Evolutionary conservation across 192 early-diverging fungal species (phyloP), one percentile per base, ranked within the genome.

Genomic region (Podila epicladia): DNA sequence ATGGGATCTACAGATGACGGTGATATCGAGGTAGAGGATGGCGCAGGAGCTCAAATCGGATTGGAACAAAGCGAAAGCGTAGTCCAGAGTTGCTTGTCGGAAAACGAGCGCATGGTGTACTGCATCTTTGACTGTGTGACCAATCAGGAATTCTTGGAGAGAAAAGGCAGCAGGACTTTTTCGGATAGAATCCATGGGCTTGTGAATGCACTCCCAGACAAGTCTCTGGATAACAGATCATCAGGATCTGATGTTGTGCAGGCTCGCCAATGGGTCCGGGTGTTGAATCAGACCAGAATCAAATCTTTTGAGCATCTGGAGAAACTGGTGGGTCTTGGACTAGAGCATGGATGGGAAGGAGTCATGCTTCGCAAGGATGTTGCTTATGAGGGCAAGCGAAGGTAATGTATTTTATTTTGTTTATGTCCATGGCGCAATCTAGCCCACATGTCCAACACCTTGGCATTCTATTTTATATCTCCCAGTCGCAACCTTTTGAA

Each of bases 331-430:
- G 26, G 33, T 19, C 37, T 53, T 26, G 75, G 72, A 12, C 35
- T 77, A 4, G 41, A 64, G 15, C 75, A 61, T 51, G 87, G 84
- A n/a, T 90, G 88, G 88, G 88, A 90, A 66, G 88, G 88, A 0
- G 61, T 90, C 12, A 82, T 90, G 57, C 32, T 90, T 28, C 62
- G 87, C 19, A 85, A 82, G 63, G 66, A 90, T 78, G 63, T 75
- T 13, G 71, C 70, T 9, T 90, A 88, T 57, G 84, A 88, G 68
- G 88, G 88, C 29, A 88, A 84, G 55, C 65, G 88, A 50, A 87
- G 82, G 87, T 88, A 83, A 59, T 28, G 35, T 50, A 61, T 37
- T 9, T 49, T n/a, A 4, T 29, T 35, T 64, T 60, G 28, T 15
- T 59, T 26, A 9, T 9, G 9, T 37, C 13, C 13, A 45, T 15